Conservation (phyloP, 169 alveolate species). For the Cryptosporidium ryanae region DNA sequence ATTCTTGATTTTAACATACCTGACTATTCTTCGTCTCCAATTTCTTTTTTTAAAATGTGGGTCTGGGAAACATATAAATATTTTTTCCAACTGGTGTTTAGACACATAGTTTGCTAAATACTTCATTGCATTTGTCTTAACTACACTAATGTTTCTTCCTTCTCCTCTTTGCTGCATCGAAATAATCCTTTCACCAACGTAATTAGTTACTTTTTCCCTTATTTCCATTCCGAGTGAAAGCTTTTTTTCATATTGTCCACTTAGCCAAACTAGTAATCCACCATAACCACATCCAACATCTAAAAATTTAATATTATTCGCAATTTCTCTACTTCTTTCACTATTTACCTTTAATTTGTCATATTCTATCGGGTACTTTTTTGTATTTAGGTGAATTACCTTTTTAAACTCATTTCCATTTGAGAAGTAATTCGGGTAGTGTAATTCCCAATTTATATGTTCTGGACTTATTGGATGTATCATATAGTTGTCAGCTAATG, state of each 20-base stretch:
- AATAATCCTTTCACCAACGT: constrained; percentile 86
- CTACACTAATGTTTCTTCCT: constrained; percentile 82
- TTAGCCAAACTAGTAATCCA: constrained; percentile 85
- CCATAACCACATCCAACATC: constrained; percentile 93
- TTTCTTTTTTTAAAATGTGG: constrained; percentile 90
- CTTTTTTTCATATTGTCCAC: constrained; percentile 81
- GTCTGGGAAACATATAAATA: constrained; percentile 91
- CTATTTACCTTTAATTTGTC: constrained; percentile 32
- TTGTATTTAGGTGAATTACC: constrained; percentile 55
- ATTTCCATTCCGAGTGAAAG: constrained; percentile 88
- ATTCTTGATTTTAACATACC: constrained; percentile 62
- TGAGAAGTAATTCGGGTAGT: constrained; percentile 78
- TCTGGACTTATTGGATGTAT: constrained; percentile 83
- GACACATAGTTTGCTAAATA: constrained; percentile 86
- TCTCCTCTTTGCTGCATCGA: constrained; percentile 79
- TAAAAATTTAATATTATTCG: constrained; percentile 74
- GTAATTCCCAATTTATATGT: constrained; percentile 84
- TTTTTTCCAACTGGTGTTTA: constrained; percentile 84
- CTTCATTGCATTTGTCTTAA: constrained; percentile 90
- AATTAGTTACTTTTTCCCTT: constrained; percentile 89
- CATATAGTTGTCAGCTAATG: constrained; percentile 86
- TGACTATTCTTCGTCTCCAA: constrained; percentile 88
- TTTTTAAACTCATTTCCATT: constrained; percentile 43
- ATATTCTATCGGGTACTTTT: constrained; percentile 62
- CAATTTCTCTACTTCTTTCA: constrained; percentile 15